A percentile compares a stretch with the other conserved stretches of the same genome.
Evolutionary conservation across 2,329 filamentous ascomycete genomes (phyloP).

Genomic region (Fusarium sp.): DNA sequence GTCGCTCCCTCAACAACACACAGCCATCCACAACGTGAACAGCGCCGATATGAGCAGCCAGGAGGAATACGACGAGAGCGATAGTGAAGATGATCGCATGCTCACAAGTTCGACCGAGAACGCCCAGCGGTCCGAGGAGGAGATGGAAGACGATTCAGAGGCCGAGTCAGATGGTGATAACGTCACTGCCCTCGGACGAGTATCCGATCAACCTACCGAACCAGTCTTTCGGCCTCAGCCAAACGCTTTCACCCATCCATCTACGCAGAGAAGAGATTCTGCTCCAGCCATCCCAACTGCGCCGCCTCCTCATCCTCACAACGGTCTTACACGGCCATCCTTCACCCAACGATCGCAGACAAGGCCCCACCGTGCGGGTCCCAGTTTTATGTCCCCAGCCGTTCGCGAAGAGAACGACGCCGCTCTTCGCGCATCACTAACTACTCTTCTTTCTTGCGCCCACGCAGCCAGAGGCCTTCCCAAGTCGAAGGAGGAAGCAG

Average conservation of each 20-base stretch:
- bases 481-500: conserved; percentile 69
- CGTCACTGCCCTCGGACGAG: conserved; percentile 80
- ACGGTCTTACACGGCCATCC: conserved; percentile 64
- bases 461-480: conserved; percentile 87
- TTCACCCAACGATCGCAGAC: conserved; percentile 63
- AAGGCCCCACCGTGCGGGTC: conserved; percentile 60
- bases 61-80: conserved; percentile 94
- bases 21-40: conserved; percentile 58
- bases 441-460: conserved; percentile 93
- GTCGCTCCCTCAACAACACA: conserved; percentile 56
- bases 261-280: conserved; percentile 64
- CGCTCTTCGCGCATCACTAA: conserved; percentile 91
- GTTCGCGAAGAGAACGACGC: conserved; percentile 93
- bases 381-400: conserved; percentile 78
- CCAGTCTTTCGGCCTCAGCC: conserved; percentile 84
- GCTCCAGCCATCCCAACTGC: conserved; percentile 59
- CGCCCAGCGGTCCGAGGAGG: conserved; percentile 55
- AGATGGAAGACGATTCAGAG: conserved; percentile 61
- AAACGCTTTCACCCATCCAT: conserved; percentile 89
- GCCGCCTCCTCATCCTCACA: conserved; percentile 63
- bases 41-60: conserved; percentile 78
- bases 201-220: conserved; percentile 65
- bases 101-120: conserved; percentile 72
- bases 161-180: conserved; percentile 76
- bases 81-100: conserved; percentile 84